Percentiles rank a stretch among this genome's conserved stretches.
Conservation (phyloP, 1,139 yeast genomes). For the Taphrina wiesneri region DNA sequence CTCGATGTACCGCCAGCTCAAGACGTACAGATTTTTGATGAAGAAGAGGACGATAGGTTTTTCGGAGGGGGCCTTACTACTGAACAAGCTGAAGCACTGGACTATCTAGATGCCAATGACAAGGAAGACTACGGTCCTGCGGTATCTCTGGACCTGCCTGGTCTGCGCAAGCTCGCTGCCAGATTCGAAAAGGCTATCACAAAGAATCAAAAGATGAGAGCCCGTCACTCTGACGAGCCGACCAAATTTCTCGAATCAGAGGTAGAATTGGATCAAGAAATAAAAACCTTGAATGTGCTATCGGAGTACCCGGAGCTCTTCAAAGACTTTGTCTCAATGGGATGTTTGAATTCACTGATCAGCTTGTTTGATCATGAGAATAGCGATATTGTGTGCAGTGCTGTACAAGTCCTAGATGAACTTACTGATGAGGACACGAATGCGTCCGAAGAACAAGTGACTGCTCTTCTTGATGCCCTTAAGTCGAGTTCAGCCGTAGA, state of each 20-base stretch:
- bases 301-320: constrained; percentile 42
- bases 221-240: constrained; percentile 45
- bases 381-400: constrained; percentile 44
- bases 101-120: constrained; percentile 41
- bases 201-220: constrained; percentile 45
- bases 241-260: constrained; percentile 43
- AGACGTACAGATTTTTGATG: constrained; percentile 15
- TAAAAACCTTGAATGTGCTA: constrained; percentile 45
- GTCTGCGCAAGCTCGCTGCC: constrained; percentile 41
- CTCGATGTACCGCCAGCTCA: not conserved
- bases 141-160: not conserved
- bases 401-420: constrained; percentile 42
- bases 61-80: constrained; percentile 43
- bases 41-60: constrained; percentile 43
- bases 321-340: constrained; percentile 41
- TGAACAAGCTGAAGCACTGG: constrained; percentile 41
- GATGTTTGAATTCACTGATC: constrained; percentile 41
- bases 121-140: constrained; percentile 34
- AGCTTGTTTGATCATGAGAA: constrained; percentile 46
- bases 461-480: constrained; percentile 36
- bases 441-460: constrained; percentile 34
- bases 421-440: constrained; percentile 40
- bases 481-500: constrained; percentile 32
- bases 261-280: constrained; percentile 42
- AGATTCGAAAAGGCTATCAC: constrained; percentile 43